Conservation (phyloP, 2,329 filamentous ascomycete species). For the Aspergillus sp. region DNA sequence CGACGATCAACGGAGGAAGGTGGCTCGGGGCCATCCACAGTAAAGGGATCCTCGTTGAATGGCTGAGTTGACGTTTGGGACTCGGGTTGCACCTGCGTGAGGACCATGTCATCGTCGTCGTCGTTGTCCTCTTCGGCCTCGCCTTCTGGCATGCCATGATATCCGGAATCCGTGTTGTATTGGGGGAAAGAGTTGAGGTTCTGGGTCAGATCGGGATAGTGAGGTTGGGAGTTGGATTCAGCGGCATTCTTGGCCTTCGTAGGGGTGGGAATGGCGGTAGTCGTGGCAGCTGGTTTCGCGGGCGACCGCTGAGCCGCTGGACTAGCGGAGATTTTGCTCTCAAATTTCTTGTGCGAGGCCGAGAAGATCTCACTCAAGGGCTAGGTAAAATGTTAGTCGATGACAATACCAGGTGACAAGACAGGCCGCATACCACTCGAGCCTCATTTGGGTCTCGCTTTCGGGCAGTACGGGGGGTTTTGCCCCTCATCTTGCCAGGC, state of each 20-base stretch:
- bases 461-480: conserved; percentile 47
- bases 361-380: conserved; percentile 51
- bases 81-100: conserved; percentile 30
- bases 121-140: conserved; percentile 37
- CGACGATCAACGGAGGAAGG: conserved; percentile 33
- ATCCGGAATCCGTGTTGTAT: conserved; percentile 48
- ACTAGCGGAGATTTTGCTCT: conserved; percentile 33
- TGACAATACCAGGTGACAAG: not conserved
- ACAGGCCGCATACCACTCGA: conserved; percentile 41
- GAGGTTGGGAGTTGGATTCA: conserved; percentile 16
- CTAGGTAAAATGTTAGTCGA: conserved; percentile 23
- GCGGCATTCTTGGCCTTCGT: conserved; percentile 16
- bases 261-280: conserved; percentile 16
- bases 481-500: conserved; percentile 49
- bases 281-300: conserved; percentile 24
- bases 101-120: conserved; percentile 40
- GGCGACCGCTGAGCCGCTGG: conserved; percentile 36
- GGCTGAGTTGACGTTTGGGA: conserved; percentile 34
- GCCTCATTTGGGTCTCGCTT: conserved; percentile 44
- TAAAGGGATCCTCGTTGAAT: conserved; percentile 28
- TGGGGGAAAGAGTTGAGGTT: conserved; percentile 40
- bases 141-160: conserved; percentile 46
- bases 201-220: conserved; percentile 30
- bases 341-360: conserved; percentile 36
- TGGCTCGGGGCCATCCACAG: conserved; percentile 14